Base-by-base conservation (phyloP, 352 stramenopile genomes). In the Phytophthora crassamura region DNA sequence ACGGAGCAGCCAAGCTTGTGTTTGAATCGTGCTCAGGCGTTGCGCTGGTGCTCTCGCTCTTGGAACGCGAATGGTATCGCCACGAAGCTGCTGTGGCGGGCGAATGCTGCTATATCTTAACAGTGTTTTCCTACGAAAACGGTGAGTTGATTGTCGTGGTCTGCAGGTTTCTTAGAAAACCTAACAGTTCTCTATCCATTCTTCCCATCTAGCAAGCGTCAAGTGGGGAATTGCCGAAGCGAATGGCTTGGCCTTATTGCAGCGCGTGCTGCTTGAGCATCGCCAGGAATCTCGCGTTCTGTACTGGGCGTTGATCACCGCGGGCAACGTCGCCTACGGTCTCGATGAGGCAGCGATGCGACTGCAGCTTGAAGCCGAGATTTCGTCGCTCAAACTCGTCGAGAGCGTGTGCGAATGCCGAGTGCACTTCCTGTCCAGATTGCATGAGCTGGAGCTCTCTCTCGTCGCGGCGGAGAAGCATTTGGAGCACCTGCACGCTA, bases 321-420 rank as follows among this genome's bases (percentile, higher is more conserved):
- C 90, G 4, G 80, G 81, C 25, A 89, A 91, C 45, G 53, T 90
- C 16, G 73, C 77, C 14, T 88, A 79, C 48, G 78, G 56, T 18
- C 72, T 67, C 20, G 59, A 69, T 38, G 47, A 74, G 34, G 15
- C 7, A 1, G 57, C 46, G 6, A 20, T 40, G 2, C 42, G 60
- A 10, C 59, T 47, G 1, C 65, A 74, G 12, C 53, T 74, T 39
- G 59, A 74, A 52, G 72, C 20, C 28, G 39, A 42, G 47, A 78
- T 53, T 55, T 82, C 22, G 56, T 79, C 25, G 2, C 42, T 30
- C 15, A 55, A 51, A 4, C 80, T 91, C 11, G 53, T 93, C 35
- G 69, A 77, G 15, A 53, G 36, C 16, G 52, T 90, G 11, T 84
- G 81, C 40, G 39, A 67, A 1, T 80, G 70, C 12, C 77, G 77